Base-by-base conservation (phyloP, 2,329 filamentous ascomycete species). In the Emergomyces orientalis region DNA sequence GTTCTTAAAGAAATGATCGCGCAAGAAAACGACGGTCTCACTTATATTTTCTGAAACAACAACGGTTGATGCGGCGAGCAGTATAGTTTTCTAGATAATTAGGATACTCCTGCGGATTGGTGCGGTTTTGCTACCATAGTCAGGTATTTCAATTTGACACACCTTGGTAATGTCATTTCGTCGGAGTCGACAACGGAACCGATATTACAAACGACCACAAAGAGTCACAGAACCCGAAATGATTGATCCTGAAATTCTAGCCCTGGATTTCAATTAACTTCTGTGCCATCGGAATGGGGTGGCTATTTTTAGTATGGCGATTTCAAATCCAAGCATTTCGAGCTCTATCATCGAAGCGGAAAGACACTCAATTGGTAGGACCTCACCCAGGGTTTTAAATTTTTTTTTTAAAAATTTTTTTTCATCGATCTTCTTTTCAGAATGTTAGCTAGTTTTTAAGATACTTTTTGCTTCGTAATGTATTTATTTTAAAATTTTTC, bases 1-100 rank as follows among this genome's bases (percentile, higher is more conserved):
- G 68, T 70, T 45, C 65, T 67, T 59, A 67, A 69, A 32, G 52
- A 63, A 32, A 61, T 60, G 30, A 49, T 59, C 5, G 25, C 65
- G 11, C 60, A 59, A n/a, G 37, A 39, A 14, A 41, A 32, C 19
- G 45, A 57, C 54, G 56, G 60, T 47, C 17, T 65, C 27, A 57
- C 63, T 25, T 45, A 37, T 39, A n/a, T 45, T 13, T 45, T 45
- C 47, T 59, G 54, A 32, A 34, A n/a, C 14, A 13, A 17, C 1
- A 17, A 19, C 30, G 19, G 51, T 22, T 43, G 7, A 13, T 30
- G 49, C 14, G 11, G 49, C 7, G 47, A 25, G 1, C 5, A 2
- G 47, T 2, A 25, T 7, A 7, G 17, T 9, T 49, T 49, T 49
- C 1, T 2, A n/a, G 45, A 14, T 25, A 14, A 49, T 27, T 25